Base-by-base conservation (phyloP, 352 stramenopile species). In the Globisporangium carolinianum region DNA sequence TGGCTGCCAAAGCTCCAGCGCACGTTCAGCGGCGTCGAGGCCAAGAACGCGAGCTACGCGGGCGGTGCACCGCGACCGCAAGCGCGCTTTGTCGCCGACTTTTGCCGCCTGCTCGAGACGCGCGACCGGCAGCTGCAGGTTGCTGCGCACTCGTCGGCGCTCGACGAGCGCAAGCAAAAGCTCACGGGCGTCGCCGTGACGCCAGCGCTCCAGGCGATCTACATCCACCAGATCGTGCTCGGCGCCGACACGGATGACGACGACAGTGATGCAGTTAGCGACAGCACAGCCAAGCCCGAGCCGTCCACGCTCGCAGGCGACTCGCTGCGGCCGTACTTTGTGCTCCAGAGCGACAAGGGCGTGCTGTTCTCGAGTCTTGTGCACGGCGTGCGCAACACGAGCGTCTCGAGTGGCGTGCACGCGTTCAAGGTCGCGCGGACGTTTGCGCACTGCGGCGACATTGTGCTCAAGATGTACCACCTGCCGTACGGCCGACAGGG, bases 321-420 rank as follows among this genome's bases (percentile, higher is more conserved):
- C 15, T 61, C 56, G 45, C 92, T 81, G 53, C 79, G 86, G 5
- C 86, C 86, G 1, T 94, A 95, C 55, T 94, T 95, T 58, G 86
- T 92, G 11, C 73, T 94, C 58, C 83, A 93, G 58, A 91, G 84
- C 50, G 86, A 93, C 46, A 91, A 92, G 37, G 86, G 86, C 1
- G 79, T 95, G 17, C 59, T 93, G 14, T 95, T 91, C 58, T 95
- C 86, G 38, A 95, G 86, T 57, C 83, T 95, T 71, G 69, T 95
- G 41, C 79, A 91, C 38, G 86, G 83, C 17, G 78, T 95, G 2
- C 76, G 78, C 43, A 74, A 91, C 60, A 75, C 82, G 11, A 67
- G 84, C 59, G 47, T 91, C 11, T 72, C 74, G 9, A 65, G 58
- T 15, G 80, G 81, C 6, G 53, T 73, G 14, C 77, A 95, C 51